These are phyloP conservation scores for Phialocephala subalpina DNA, from an alignment of 2,329 filamentous ascomycete genomes.

Conservation along the genomic window DNA sequence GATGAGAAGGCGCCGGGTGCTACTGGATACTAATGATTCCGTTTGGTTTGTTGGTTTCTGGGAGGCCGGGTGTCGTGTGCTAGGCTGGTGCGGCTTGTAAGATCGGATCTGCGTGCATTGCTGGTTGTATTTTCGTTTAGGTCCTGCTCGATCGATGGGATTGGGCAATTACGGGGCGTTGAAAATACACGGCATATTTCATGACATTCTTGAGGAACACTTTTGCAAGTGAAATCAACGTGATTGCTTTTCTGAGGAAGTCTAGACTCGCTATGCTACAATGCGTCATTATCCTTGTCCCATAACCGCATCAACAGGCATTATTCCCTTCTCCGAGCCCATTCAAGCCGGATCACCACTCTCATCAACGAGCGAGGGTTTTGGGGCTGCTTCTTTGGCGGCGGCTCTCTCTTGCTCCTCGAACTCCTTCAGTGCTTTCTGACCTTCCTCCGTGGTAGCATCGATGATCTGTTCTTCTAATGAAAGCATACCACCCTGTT, in stretches of 20 bases:
- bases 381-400: constrained; percentile 24
- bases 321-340: background rate
- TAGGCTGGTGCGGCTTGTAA: constrained; percentile 37
- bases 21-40: constrained; percentile 62
- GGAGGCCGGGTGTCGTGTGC: constrained; percentile 17
- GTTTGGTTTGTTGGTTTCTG: constrained; percentile 7
- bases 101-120: constrained; percentile 37
- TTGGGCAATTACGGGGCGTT: constrained; percentile 41
- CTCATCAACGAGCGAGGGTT: constrained; percentile 33
- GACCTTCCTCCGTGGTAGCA: constrained; percentile 87
- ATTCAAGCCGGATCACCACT: constrained; percentile 47
- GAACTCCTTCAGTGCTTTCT: constrained; percentile 78
- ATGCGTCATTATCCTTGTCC: background rate
- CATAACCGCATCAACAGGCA: background rate
- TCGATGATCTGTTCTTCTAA: constrained; percentile 95
- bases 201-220: constrained; percentile 6
- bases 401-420: constrained; percentile 60
- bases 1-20: constrained; percentile 85
- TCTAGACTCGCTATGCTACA: constrained; percentile 15
- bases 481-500: constrained; percentile 82
- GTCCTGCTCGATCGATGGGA: constrained; percentile 36
- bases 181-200: constrained; percentile 43
- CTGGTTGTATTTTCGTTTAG: constrained; percentile 36
- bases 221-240: constrained; percentile 13
- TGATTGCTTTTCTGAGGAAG: constrained; percentile 12